Evolutionary conservation across 1,284 basidiomycete species (phyloP).

Genomic region (Cystobasidium pallidum): DNA sequence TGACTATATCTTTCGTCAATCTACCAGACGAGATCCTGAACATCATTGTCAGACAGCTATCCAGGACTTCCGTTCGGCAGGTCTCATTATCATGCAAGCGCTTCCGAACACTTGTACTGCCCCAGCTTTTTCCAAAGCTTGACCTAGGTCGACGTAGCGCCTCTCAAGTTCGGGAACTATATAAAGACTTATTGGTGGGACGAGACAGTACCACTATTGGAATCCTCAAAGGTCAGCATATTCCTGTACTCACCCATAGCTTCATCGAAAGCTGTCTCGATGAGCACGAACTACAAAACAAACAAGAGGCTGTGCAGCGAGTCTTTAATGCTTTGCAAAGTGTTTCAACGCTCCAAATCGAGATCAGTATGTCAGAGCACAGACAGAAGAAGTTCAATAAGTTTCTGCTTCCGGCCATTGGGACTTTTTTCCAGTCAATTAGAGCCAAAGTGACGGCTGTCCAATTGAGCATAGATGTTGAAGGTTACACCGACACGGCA

Average conservation of each 20-base stretch:
- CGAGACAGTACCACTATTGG: not conserved
- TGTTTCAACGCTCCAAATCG: slow-evolving; percentile 10
- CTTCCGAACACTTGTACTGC: not conserved
- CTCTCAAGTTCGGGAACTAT: not conserved
- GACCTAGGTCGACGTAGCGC: slow-evolving; percentile 15
- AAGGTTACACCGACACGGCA: not conserved
- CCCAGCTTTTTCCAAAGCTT: slow-evolving; percentile 14
- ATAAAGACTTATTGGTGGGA: slow-evolving; percentile 3
- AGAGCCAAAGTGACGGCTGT: not conserved
- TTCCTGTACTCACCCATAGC: not conserved
- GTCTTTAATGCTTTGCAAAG: not conserved
- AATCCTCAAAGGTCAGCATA: not conserved
- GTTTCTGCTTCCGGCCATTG: not conserved
- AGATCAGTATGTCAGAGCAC: not conserved
- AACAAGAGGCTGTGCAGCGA: not conserved
- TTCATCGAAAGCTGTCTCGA: slow-evolving; percentile 14
- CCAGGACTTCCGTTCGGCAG: not conserved
- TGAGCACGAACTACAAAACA: not conserved
- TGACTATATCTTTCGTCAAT: not conserved
- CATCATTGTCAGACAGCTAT: not conserved
- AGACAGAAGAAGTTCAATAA: not conserved
- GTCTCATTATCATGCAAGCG: slow-evolving; percentile 4
- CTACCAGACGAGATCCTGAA: slow-evolving; percentile 15
- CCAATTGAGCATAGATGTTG: not conserved
- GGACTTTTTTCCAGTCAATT: not conserved